Conservation (phyloP, 345 rosid species). For the Brassica rapa region DNA sequence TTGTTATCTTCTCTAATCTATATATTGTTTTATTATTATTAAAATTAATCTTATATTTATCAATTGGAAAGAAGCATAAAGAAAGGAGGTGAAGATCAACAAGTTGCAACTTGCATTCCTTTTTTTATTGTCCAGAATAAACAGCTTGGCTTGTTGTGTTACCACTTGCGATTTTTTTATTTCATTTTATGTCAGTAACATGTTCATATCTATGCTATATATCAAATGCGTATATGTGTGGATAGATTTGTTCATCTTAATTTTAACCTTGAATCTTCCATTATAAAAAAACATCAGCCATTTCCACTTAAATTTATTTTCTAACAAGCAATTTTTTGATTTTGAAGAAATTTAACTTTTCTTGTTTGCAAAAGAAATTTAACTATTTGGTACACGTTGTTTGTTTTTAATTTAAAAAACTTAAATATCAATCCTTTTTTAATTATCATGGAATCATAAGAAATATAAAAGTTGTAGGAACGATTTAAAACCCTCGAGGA, state of each 20-base stretch:
- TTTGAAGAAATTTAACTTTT: background rate
- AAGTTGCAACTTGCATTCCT: conserved; percentile 38
- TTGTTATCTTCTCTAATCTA: conserved; percentile 41
- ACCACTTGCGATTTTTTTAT: conserved; percentile 36
- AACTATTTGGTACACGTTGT: background rate
- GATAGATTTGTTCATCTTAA: conserved; percentile 3
- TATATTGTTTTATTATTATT: background rate
- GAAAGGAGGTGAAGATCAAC: conserved; percentile 26
- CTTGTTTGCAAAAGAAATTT: too few species aligned
- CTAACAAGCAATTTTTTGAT: background rate
- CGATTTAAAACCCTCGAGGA: background rate
- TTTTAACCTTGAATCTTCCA: background rate
- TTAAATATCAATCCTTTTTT: background rate
- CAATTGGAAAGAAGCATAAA: conserved; percentile 35
- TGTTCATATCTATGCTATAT: conserved; percentile 11
- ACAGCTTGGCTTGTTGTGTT: conserved; percentile 38
- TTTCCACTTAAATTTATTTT: background rate
- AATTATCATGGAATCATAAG: background rate
- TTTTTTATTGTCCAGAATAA: background rate
- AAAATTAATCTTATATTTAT: conserved; percentile 9
- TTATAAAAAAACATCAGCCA: too few species aligned
- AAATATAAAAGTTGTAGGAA: background rate
- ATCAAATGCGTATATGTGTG: background rate
- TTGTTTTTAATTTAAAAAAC: too few species aligned
- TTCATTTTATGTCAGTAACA: conserved; percentile 27